Evolutionary conservation across 139 green algal genomes (phyloP).

Genomic region (Monoraphidium neglectum): DNA sequence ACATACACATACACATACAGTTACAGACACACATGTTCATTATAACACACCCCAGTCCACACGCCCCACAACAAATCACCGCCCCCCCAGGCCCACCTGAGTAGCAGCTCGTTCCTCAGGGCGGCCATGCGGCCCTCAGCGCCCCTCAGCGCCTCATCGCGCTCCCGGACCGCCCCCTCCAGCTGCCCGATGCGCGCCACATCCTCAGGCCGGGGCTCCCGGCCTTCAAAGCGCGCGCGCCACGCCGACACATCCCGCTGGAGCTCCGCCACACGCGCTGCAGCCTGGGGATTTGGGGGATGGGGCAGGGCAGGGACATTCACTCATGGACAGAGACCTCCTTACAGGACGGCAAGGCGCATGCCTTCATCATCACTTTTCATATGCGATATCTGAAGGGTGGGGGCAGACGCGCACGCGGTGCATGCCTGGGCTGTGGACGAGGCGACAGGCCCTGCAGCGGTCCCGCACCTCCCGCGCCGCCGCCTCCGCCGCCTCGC

Average conservation of each 20-base stretch:
- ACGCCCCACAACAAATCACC: slow-evolving; percentile 2
- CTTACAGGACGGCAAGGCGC: no score
- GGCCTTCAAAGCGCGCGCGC: slow-evolving; percentile 32
- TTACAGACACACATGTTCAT: no score
- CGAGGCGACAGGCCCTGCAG: neutral
- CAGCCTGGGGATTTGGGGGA: neutral
- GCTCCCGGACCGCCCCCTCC: slow-evolving; percentile 15
- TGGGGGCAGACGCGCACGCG: no score
- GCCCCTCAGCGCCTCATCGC: slow-evolving; percentile 36
- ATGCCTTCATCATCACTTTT: no score
- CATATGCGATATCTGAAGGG: no score
- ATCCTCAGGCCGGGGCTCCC: slow-evolving; percentile 57
- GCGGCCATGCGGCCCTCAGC: slow-evolving; percentile 57
- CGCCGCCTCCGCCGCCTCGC: no score
- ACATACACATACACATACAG: no score
- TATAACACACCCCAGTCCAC: no score
- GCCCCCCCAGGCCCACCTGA: no score
- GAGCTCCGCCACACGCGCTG: neutral
- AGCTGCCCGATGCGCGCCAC: slow-evolving; percentile 41
- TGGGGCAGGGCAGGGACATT: neutral
- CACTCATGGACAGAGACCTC: no score
- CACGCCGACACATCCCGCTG: neutral
- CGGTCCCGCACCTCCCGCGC: no score
- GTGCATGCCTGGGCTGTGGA: no score
- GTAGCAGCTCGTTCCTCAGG: slow-evolving; percentile 64